Evolutionary conservation across 1,284 basidiomycete genomes (phyloP).

Genomic region (Acaromyces ingoldii): DNA sequence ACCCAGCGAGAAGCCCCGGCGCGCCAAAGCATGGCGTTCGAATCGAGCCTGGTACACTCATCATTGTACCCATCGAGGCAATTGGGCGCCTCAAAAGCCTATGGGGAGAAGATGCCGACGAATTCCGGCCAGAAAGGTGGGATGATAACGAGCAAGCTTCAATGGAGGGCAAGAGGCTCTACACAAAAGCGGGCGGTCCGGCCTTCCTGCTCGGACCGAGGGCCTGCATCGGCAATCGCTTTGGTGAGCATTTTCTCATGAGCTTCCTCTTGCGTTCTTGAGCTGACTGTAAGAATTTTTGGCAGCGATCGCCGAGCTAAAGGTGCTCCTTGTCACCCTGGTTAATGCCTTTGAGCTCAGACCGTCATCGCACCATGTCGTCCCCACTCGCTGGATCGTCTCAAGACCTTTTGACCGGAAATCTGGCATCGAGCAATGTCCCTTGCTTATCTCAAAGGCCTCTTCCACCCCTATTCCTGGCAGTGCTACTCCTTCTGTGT

Average conservation of each 20-base stretch:
- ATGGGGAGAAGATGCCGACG: constrained; percentile 34
- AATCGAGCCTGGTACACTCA: constrained; percentile 1
- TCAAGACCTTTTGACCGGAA: constrained; percentile 3
- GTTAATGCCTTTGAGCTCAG: background rate
- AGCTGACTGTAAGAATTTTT: background rate
- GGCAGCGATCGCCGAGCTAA: constrained; percentile 4
- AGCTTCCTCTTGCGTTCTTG: background rate
- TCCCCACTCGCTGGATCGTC: constrained; percentile 1
- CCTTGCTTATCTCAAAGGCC: no score
- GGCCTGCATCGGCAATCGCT: constrained; percentile 42
- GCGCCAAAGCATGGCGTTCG: background rate
- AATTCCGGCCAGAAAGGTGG: constrained; percentile 42
- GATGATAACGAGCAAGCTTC: constrained; percentile 11
- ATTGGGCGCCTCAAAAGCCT: constrained; percentile 15
- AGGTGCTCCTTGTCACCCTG: constrained; percentile 1
- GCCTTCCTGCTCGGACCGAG: constrained; percentile 40
- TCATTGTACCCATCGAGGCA: constrained; percentile 30
- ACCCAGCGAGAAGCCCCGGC: background rate
- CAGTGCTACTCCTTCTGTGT: no score
- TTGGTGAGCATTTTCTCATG: constrained; percentile 2
- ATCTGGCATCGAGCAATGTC: background rate
- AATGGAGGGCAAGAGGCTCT: constrained; percentile 12
- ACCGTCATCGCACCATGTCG: background rate
- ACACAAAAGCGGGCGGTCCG: constrained; percentile 20
- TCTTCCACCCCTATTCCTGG: no score